Conservation (phyloP, 1,139 yeast genomes). For the Lodderomyces beijingensis region DNA sequence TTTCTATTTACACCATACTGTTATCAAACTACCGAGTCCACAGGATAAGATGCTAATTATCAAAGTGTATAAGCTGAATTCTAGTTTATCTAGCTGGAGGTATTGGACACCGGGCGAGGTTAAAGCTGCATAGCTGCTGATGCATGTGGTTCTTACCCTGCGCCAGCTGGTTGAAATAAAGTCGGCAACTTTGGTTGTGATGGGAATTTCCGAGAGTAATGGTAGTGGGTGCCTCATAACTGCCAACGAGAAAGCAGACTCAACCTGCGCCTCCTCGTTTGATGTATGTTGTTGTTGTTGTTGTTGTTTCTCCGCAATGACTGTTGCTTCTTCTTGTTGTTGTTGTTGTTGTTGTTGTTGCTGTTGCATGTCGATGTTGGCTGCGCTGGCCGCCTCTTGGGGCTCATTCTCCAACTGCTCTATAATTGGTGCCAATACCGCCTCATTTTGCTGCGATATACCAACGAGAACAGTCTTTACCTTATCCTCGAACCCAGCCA, state of each 20-base stretch:
- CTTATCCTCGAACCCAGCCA: constrained; percentile 77
- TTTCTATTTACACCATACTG: constrained; percentile 12
- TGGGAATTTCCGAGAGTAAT: too few relatives aligned
- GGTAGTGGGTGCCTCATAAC: too few relatives aligned
- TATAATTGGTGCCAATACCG: constrained; percentile 12
- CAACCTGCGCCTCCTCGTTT: background rate
- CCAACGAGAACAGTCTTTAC: constrained; percentile 55
- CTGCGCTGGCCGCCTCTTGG: constrained; percentile 4
- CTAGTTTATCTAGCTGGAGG: constrained; percentile 21
- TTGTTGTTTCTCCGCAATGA: background rate
- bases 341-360: background rate
- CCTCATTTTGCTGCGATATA: constrained; percentile 13
- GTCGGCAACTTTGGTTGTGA: too few relatives aligned
- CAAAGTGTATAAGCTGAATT: constrained; percentile 20
- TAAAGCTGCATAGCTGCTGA: constrained; percentile 17
- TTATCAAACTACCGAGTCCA: constrained; percentile 20
- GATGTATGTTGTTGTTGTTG: too few relatives aligned
- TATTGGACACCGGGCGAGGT: constrained; percentile 15
- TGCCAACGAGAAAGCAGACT: background rate
- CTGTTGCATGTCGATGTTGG: background rate
- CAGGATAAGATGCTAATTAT: constrained; percentile 19
- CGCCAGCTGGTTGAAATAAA: constrained; percentile 15
- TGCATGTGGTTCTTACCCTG: constrained; percentile 13
- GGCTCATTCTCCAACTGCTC: constrained; percentile 11
- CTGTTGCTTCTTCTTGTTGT: constrained; percentile 2